Conservation (phyloP, 768 basidiomycete genomes). For the Termitomyces bulborhizus region DNA sequence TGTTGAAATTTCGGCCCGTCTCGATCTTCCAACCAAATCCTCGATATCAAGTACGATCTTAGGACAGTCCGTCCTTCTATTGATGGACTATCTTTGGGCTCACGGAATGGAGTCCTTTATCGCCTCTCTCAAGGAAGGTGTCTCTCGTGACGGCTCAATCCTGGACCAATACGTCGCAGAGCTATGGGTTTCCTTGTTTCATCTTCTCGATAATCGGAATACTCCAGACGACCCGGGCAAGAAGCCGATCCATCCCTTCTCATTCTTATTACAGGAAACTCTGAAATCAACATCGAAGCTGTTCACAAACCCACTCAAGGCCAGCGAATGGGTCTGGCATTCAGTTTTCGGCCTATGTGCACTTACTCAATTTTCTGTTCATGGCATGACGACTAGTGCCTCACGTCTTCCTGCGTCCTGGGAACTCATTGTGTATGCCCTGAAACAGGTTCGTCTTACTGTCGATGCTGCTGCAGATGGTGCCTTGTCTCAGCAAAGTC, state of each 20-base stretch:
- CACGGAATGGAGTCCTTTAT: slow-evolving; percentile 46
- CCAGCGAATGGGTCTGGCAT: slow-evolving; percentile 70
- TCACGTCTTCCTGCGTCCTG: slow-evolving; percentile 51
- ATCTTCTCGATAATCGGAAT: slow-evolving; percentile 34
- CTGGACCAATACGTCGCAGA: slow-evolving; percentile 45
- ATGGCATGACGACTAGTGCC: slow-evolving; percentile 29
- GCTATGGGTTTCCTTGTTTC: slow-evolving; percentile 70
- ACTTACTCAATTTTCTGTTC: slow-evolving; percentile 70
- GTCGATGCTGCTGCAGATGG: slow-evolving; percentile 39
- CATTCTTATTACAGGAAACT: slow-evolving; percentile 34
- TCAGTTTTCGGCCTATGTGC: slow-evolving; percentile 63
- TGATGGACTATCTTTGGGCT: slow-evolving; percentile 47
- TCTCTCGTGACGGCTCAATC: slow-evolving; percentile 28
- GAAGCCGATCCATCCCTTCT: slow-evolving; percentile 31
- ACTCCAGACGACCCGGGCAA: slow-evolving; percentile 8
- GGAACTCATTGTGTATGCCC: slow-evolving; percentile 52
- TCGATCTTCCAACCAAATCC: slow-evolving; percentile 16
- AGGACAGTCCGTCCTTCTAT: slow-evolving; percentile 24
- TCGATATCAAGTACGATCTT: slow-evolving; percentile 14
- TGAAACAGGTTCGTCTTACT: slow-evolving; percentile 55
- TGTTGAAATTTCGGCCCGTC: slow-evolving; percentile 48
- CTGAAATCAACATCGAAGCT: slow-evolving; percentile 19
- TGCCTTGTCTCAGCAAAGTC: slow-evolving; percentile 24
- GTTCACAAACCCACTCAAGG: slow-evolving; percentile 29
- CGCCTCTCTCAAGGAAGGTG: slow-evolving; percentile 27